Conservation (phyloP, 2,329 filamentous ascomycete genomes). For the Fusarium phyllophilum region DNA sequence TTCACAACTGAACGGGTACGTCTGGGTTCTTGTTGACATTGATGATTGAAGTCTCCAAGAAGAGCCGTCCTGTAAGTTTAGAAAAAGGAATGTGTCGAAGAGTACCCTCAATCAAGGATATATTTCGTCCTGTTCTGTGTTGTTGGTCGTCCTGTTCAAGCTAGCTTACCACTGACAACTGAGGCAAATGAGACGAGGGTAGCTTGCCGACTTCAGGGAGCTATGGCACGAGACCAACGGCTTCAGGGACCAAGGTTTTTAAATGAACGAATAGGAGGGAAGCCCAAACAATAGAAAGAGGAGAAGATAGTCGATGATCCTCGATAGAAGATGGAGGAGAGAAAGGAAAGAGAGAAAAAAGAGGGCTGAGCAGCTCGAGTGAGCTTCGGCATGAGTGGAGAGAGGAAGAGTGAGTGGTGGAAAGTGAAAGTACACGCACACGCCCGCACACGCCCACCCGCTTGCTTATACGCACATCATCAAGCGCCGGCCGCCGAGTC, state of each 20-base stretch:
- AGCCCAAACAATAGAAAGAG: conserved; percentile 11
- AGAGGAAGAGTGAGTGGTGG: conserved; percentile 30
- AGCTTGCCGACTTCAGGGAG: conserved; percentile 28
- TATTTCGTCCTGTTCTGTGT: conserved; percentile 5
- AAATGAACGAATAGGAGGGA: conserved; percentile 33
- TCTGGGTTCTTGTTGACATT: conserved; percentile 14
- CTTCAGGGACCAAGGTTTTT: conserved; percentile 19
- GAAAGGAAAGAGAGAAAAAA: conserved; percentile 27
- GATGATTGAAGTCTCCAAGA: conserved; percentile 5
- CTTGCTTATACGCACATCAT: conserved; percentile 44
- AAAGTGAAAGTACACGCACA: conserved; percentile 38
- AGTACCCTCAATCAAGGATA: conserved; percentile 11
- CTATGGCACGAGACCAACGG: conserved; percentile 32
- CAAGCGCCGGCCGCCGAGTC: conserved; percentile 42
- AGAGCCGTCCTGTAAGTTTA: conserved; percentile 11
- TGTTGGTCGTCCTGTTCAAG: background rate
- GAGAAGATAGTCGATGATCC: conserved; percentile 21
- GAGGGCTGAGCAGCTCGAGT: conserved; percentile 37
- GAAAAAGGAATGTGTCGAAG: conserved; percentile 31
- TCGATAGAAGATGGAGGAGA: conserved; percentile 33
- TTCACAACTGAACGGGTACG: conserved; percentile 14
- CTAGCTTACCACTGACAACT: conserved; percentile 21
- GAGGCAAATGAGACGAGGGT: conserved; percentile 21
- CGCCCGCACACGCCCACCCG: conserved; percentile 39
- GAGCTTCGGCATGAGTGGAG: conserved; percentile 35